Evolutionary conservation across 2,329 filamentous ascomycete species (phyloP).

Genomic region (Colletotrichum sp.): DNA sequence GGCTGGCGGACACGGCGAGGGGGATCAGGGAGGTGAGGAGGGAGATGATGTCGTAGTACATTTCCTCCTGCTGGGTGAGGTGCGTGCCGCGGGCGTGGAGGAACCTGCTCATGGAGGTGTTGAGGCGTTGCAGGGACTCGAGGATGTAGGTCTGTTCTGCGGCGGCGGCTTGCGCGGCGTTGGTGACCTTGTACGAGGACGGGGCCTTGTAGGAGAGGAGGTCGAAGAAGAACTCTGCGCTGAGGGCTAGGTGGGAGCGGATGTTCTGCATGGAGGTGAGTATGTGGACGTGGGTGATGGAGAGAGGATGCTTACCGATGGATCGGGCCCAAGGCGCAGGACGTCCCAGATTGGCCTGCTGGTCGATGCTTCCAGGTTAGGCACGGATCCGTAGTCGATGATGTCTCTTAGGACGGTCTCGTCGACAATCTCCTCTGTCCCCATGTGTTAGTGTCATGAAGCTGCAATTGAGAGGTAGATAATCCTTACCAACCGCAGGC

Average conservation of each 20-base stretch:
- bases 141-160: conserved; percentile 50
- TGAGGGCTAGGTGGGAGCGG: conserved; percentile 53
- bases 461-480: rapidly evolving
- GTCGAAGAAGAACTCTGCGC: conserved; percentile 58
- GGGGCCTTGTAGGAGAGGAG: conserved; percentile 53
- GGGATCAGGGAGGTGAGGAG: conserved; percentile 42
- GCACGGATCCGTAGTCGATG: conserved; percentile 59
- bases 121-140: conserved; percentile 46
- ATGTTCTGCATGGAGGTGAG: conserved; percentile 41
- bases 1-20: conserved; percentile 20
- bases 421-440: conserved; percentile 45
- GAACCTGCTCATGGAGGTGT: conserved; percentile 46
- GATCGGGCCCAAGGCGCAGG: conserved; percentile 55
- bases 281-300: background rate
- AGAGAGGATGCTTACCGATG: conserved; percentile 47
- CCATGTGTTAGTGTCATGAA: conserved; percentile 18
- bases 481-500: conserved; percentile 48
- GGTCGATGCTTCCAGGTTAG: conserved; percentile 47
- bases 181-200: conserved; percentile 54
- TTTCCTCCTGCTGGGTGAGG: conserved; percentile 47
- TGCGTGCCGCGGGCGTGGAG: conserved; percentile 31
- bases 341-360: conserved; percentile 45
- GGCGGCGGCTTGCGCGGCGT: conserved; percentile 37
- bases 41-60: conserved; percentile 48
- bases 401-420: conserved; percentile 43